phyloP scores from a whole-genome alignment of 139 green algal genomes.

The Nannochloris sp. region DNA sequence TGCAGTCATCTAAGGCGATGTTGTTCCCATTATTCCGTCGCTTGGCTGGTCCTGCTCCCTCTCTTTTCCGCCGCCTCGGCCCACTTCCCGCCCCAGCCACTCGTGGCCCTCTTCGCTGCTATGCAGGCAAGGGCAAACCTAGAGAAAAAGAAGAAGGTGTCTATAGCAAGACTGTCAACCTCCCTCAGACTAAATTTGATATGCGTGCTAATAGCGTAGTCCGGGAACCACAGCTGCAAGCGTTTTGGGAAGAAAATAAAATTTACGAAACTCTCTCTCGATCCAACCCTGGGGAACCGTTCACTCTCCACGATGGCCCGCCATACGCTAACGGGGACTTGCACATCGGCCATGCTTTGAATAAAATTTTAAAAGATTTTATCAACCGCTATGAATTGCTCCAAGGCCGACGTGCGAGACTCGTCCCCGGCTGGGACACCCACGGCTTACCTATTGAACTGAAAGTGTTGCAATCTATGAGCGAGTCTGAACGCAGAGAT shows the following conservation, averaged over 20 bases:
- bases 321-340: constrained; percentile 98
- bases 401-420: constrained; percentile 57
- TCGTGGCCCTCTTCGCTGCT: background rate
- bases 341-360: constrained; percentile 97
- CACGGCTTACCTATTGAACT: constrained; percentile 99
- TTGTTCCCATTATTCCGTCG: background rate
- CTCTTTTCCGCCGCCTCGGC: background rate
- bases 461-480: constrained; percentile 84
- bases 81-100: background rate
- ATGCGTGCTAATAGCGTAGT: constrained; percentile 87
- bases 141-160: constrained; percentile 10
- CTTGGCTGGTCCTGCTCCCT: background rate
- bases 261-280: constrained; percentile 66
- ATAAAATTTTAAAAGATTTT: constrained; percentile 99
- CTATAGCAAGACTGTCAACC: constrained; percentile 82
- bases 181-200: constrained; percentile 90
- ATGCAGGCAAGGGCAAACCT: background rate
- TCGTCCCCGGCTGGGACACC: constrained; percentile 96
- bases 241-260: constrained; percentile 71
- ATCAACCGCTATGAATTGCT: constrained; percentile 65
- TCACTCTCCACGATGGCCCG: constrained; percentile 96
- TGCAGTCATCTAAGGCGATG: too few species aligned
- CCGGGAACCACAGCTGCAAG: constrained; percentile 91
- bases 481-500: constrained; percentile 43
- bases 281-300: constrained; percentile 47